These are phyloP conservation scores for Fragilaria radians DNA, from an alignment of 108 stramenopile genomes.

Conservation along the genomic window DNA sequence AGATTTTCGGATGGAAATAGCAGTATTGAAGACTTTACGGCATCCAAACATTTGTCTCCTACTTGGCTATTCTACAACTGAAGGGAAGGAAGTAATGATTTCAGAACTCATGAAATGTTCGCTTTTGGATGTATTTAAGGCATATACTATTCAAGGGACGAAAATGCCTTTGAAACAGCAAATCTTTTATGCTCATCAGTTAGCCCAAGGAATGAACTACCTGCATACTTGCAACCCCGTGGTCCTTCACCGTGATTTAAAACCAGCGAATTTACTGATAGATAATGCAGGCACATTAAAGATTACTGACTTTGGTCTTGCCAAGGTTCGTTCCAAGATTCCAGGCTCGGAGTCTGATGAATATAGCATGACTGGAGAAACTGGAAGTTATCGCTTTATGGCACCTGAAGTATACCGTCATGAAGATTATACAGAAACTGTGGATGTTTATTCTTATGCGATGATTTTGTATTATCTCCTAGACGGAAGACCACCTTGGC, in stretches of 20 bases:
- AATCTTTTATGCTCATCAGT: constrained; percentile 68
- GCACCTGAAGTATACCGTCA: constrained; percentile 86
- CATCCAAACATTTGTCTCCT: constrained; percentile 84
- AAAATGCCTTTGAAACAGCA: constrained; percentile 55
- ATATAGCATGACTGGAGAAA: constrained; percentile 84
- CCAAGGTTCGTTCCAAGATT: constrained; percentile 77
- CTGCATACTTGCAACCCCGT: constrained; percentile 85
- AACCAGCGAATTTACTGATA: constrained; percentile 80
- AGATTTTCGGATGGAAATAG: constrained; percentile 75
- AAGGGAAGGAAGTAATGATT: constrained; percentile 75
- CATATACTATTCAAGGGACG: constrained; percentile 62
- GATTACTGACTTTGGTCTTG: constrained; percentile 95
- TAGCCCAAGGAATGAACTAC: constrained; percentile 87
- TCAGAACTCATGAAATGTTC: constrained; percentile 85
- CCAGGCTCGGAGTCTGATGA: constrained; percentile 37
- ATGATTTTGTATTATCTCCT: constrained; percentile 87
- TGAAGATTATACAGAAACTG: constrained; percentile 81
- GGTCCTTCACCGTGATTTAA: constrained; percentile 90
- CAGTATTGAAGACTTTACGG: constrained; percentile 63
- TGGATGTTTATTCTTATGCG: constrained; percentile 86
- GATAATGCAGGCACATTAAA: constrained; percentile 85
- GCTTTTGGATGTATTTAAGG: constrained; percentile 66
- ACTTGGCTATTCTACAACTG: constrained; percentile 71
- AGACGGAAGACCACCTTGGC: constrained; percentile 72
- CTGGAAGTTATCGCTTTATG: constrained; percentile 85